Evolutionary conservation across 768 basidiomycete genomes (phyloP), one percentile per base, ranked within the genome.

Genomic region (Scleroderma bovista): DNA sequence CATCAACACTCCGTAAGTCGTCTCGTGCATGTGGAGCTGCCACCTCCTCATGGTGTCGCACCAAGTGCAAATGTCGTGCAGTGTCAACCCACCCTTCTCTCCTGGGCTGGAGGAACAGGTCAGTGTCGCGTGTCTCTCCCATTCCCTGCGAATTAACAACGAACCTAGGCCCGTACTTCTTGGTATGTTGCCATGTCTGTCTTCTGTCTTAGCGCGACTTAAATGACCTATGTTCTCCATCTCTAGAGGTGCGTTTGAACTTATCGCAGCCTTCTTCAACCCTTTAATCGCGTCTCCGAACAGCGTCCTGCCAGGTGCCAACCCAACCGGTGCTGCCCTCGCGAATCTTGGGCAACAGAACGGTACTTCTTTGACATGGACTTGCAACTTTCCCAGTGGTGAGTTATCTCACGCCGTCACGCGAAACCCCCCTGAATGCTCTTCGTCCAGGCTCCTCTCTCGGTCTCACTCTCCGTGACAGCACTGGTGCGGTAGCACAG

Each of bases 1-100:
- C 1, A 71, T 89, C 63, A 83, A 86, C 63, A 91, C 88, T 33
- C 88, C 88, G 87, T 88, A 56, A 60, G 86, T 75, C 17, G 43
- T 29, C 43, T 32, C n/a, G n/a, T n/a, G n/a, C n/a, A n/a, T n/a
- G n/a, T n/a, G n/a, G n/a, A n/a, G n/a, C n/a, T n/a, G n/a, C n/a
- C n/a, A n/a, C n/a, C n/a, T n/a, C 42, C 44, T 58, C 12, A 53
- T 53, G 49, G 19, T 41, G 22, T 40, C 40, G 12, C 37, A 36
- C 54, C 2, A 54, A 86, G 83, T 33, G 13, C 63, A 34, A 74
- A 70, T 44, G 74, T 69, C 17, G 73, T 76, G 31, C 70, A 76
- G 51, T 90, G 88, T 66, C 63, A 81, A 56, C 82, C 88, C 12
- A 63, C 75, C 24, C 63, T 71, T 13, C 33, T 90, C 41, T 45